phyloP scores from a whole-genome alignment of 345 rosid genomes.

The Melaleuca alternifolia region DNA sequence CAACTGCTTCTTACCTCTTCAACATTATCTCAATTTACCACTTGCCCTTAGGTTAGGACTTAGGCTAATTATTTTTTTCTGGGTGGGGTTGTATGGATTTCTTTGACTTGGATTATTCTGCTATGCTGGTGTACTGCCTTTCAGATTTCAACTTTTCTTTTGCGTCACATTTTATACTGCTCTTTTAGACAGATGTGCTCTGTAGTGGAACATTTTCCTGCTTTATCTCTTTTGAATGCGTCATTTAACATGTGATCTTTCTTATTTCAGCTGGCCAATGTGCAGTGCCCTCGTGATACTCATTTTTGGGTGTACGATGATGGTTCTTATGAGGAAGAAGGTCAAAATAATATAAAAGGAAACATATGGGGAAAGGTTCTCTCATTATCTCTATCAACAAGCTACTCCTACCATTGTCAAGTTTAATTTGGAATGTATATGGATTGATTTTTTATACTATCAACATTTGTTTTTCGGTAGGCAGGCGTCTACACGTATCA shows the following conservation, averaged over 20 bases:
- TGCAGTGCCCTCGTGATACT: constrained; percentile 79
- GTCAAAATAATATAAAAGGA: constrained; percentile 86
- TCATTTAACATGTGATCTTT: background rate
- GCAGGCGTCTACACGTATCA: constrained; percentile 53
- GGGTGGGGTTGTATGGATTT: background rate
- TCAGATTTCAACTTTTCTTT: background rate
- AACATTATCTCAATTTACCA: background rate
- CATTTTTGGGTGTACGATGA: constrained; percentile 94
- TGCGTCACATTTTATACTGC: background rate
- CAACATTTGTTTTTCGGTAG: constrained; percentile 30
- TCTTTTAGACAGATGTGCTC: background rate
- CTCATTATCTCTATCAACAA: constrained; percentile 6
- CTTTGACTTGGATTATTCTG: background rate
- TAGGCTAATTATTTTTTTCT: background rate
- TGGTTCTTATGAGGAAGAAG: constrained; percentile 93
- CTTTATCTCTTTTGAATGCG: background rate
- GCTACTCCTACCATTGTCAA: background rate
- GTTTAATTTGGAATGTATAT: background rate
- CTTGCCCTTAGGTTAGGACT: background rate
- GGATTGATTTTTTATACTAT: constrained; percentile 21
- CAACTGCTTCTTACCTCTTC: background rate
- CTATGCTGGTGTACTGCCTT: background rate
- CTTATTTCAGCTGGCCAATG: constrained; percentile 60
- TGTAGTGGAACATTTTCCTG: background rate
- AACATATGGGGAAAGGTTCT: constrained; percentile 89